A percentile compares a stretch with the other conserved stretches of the same genome.
Conservation (phyloP, 1,139 yeast species). For the Yueomyces sp. region DNA sequence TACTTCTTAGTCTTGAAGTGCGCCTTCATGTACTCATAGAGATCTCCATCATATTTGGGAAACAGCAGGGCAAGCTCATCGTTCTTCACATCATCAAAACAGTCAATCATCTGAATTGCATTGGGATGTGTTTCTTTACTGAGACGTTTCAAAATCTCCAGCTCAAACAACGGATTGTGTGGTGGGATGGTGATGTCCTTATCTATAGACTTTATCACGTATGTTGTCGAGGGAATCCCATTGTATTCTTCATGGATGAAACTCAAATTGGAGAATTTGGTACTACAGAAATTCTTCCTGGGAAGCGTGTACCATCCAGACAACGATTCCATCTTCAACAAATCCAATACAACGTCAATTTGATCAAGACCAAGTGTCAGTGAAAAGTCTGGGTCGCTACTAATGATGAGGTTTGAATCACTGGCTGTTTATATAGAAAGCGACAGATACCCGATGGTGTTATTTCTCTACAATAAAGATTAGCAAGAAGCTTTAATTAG, state of each 20-base stretch:
- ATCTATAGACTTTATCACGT: slow-evolving; percentile 11
- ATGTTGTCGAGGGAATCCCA: not conserved
- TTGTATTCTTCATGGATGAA: not conserved
- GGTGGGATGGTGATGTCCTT: slow-evolving; percentile 17
- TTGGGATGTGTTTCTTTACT: slow-evolving; percentile 2
- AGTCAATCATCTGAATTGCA: slow-evolving; percentile 12
- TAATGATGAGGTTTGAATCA: too few species aligned
- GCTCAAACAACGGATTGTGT: slow-evolving; percentile 18
- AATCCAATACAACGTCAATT: too few species aligned
- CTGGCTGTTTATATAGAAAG: too few species aligned
- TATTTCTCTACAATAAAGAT: too few species aligned
- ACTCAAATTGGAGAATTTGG: not conserved
- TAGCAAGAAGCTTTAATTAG: too few species aligned
- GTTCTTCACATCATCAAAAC: not conserved
- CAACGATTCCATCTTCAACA: too few species aligned
- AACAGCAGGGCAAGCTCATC: slow-evolving; percentile 11
- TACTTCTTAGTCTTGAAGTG: slow-evolving; percentile 10
- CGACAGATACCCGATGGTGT: too few species aligned
- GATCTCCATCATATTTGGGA: slow-evolving; percentile 10
- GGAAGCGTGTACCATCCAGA: not conserved
- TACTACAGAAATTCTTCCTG: not conserved
- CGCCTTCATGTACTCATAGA: slow-evolving; percentile 14
- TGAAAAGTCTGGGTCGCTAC: too few species aligned
- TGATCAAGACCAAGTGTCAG: too few species aligned
- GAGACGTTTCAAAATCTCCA: slow-evolving; percentile 12